A percentile compares a stretch with the other conserved stretches of the same genome.
Conservation (phyloP, 2,329 filamentous ascomycete genomes). For the Magnaporthiopsis rhizophila region DNA sequence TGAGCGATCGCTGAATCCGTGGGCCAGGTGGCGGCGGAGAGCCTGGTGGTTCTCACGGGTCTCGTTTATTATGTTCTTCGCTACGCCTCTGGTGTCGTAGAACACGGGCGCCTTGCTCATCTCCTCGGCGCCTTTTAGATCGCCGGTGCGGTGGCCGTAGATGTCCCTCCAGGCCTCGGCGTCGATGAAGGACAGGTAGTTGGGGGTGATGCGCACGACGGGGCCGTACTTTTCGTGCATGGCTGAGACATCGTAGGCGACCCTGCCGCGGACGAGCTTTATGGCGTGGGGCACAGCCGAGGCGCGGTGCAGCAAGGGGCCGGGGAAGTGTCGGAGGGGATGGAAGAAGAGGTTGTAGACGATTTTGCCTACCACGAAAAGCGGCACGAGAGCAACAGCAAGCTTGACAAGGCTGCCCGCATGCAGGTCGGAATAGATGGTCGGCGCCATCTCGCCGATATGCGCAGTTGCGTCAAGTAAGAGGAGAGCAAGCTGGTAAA, state of each 20-base stretch:
- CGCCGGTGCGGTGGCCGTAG: conserved; percentile 20
- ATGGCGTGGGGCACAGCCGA: neutral
- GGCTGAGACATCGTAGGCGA: conserved; percentile 13
- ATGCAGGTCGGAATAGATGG: neutral
- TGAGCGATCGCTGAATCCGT: conserved; percentile 30
- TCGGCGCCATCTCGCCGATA: neutral
- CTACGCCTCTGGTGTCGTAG: conserved; percentile 8
- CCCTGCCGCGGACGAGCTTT: conserved; percentile 11
- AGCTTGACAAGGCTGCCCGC: neutral
- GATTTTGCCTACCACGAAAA: neutral
- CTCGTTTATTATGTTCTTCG: conserved; percentile 11
- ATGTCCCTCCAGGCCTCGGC: conserved; percentile 28
- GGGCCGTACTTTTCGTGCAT: conserved; percentile 23
- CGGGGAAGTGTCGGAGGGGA: conserved; percentile 11
- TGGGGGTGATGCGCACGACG: conserved; percentile 32
- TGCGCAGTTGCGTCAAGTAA: neutral
- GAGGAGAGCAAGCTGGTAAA: neutral
- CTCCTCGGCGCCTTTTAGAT: conserved; percentile 10
- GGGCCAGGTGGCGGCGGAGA: conserved; percentile 26
- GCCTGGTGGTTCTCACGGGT: conserved; percentile 22
- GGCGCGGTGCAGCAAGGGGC: conserved; percentile 8
- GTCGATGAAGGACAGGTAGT: conserved; percentile 31
- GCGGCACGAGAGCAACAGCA: neutral
- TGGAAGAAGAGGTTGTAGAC: conserved; percentile 12
- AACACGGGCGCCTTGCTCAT: conserved; percentile 11